Evolutionary conservation across 2,329 filamentous ascomycete genomes (phyloP).

Genomic region (Penicillium frequentans): DNA sequence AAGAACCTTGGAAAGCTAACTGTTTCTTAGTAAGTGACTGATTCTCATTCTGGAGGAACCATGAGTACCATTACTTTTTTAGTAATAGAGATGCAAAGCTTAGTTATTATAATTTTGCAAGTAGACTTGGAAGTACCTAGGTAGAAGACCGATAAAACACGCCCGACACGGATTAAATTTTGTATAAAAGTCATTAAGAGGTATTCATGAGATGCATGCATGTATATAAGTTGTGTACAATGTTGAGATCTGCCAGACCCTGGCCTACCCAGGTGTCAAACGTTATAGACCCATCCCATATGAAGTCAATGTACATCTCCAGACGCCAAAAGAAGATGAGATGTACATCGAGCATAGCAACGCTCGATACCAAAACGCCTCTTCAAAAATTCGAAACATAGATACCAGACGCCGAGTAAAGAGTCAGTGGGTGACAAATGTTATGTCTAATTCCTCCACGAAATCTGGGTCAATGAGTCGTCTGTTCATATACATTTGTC

Average conservation of each 20-base stretch:
- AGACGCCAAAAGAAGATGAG: constrained; percentile 15
- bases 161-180: background rate
- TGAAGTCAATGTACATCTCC: constrained; percentile 28
- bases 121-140: no score
- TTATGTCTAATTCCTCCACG: background rate
- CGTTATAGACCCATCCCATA: constrained; percentile 17
- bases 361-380: background rate
- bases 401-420: background rate
- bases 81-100: no score
- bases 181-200: background rate
- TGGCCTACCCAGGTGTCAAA: constrained; percentile 17
- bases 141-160: no score
- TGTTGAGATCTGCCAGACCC: background rate
- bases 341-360: constrained; percentile 6
- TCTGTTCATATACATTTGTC: constrained; percentile 1
- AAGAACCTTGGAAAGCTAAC: no score
- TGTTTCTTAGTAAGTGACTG: no score
- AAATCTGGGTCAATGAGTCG: background rate
- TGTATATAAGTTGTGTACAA: constrained; percentile 15
- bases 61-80: no score
- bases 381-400: background rate
- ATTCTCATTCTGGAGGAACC: no score
- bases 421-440: background rate
- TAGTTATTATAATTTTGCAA: no score
- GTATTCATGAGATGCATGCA: constrained; percentile 5